Evolutionary conservation across 78 protist genomes (phyloP), one percentile per base, ranked within the genome.

Genomic region (Dictyostelium firmibasis): DNA sequence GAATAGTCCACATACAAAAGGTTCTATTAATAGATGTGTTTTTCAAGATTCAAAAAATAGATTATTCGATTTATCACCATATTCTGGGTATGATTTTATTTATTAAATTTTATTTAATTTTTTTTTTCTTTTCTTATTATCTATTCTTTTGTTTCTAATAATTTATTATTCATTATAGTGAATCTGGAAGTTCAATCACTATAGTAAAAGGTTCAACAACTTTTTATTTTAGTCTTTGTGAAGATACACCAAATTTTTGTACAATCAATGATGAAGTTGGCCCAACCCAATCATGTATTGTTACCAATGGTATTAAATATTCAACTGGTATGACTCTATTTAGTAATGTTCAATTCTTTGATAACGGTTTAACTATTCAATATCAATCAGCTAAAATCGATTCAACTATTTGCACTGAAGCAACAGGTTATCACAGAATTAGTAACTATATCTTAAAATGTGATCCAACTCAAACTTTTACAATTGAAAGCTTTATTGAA

Each of bases 331-430:
- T 35, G 33, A 31, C 38, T 16, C 1, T 35, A 33, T n/a, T 35
- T 10, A 29, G 20, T 74, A 11, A 29, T 74, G 47, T 74, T 20
- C 41, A 29, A 35, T 74, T 31, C 41, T 35, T 35, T 74, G 53
- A 74, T 3, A 74, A 31, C 35, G 81, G 81, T 74, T 74, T 74
- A 35, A 74, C 81, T 14, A 35, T 74, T 35, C 81, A 74, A 74
- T 74, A 74, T 35, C 79, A 72, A 31, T 72, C 79, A 25, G 67
- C 23, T 6, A 64, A 64, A 64, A 25, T 64, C 13, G 4, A 10
- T 10, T 20, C 1, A 20, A 64, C 27, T 9, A 8, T 0, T 4
- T 64, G 74, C 10, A 23, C 74, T 27, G 23, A 1, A 23, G 0
- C 8, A 10, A 67, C 35, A 2, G 18, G 33, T 67, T 67, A 67